These are phyloP conservation scores for Suillus fuscotomentosus DNA, from an alignment of 768 basidiomycete species.

Conservation along the genomic window DNA sequence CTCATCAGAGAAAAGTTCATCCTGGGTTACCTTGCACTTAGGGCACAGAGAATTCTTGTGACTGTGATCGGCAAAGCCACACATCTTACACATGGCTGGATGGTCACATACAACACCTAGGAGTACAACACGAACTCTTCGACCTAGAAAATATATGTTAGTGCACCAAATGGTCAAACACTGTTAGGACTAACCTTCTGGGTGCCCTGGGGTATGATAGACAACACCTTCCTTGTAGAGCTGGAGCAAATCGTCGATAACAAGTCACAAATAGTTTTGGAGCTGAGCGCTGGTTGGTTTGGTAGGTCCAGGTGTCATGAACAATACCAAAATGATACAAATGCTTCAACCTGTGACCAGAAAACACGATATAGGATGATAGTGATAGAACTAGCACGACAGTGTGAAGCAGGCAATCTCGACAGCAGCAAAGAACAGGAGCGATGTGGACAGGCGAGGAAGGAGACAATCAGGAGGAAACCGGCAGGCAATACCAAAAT, in stretches of 20 bases:
- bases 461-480: no score
- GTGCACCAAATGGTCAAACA: no score
- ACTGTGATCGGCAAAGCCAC: not conserved
- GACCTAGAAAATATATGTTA: no score
- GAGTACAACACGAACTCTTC: not conserved
- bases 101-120: not conserved
- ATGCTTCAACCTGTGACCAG: no score
- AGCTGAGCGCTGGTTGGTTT: not conserved
- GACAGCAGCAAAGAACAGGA: no score
- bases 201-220: not conserved
- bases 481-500: no score
- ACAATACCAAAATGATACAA: no score
- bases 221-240: not conserved
- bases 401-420: no score
- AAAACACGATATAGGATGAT: no score
- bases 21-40: not conserved
- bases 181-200: not conserved
- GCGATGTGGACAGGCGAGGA: no score
- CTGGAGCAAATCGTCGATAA: not conserved
- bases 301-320: no score
- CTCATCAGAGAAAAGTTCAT: not conserved
- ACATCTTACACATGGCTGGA: not conserved
- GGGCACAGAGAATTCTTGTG: not conserved
- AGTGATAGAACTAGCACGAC: no score
- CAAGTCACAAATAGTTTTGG: not conserved